Conservation (phyloP, 2,329 filamentous ascomycete species). For the Colletotrichum sp. region DNA sequence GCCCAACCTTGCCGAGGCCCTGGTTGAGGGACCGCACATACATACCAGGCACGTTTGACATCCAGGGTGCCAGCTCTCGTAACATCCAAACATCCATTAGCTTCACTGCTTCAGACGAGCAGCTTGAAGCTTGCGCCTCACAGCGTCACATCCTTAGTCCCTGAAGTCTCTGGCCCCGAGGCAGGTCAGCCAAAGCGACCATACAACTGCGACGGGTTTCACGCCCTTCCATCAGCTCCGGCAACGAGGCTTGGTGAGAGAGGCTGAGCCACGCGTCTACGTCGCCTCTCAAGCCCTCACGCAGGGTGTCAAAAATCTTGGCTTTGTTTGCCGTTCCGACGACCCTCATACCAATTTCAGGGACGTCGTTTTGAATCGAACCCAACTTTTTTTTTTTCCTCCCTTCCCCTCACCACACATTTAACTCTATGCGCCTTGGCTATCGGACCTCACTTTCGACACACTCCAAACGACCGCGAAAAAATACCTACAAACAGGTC, state of each 20-base stretch:
- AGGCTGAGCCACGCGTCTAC: constrained; percentile 18
- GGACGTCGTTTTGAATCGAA: background rate
- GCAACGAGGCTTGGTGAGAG: constrained; percentile 14
- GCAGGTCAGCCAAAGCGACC: background rate
- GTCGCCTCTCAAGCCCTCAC: background rate
- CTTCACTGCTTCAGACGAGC: background rate
- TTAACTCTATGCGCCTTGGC: background rate
- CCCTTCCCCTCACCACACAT: background rate
- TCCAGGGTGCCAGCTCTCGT: background rate
- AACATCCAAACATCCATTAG: background rate
- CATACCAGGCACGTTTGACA: background rate
- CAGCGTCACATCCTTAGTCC: background rate
- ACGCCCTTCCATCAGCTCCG: background rate
- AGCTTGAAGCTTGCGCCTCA: background rate
- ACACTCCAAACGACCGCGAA: background rate
- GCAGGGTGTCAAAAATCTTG: background rate
- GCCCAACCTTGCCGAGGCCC: background rate
- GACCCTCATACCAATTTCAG: background rate
- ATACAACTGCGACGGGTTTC: background rate
- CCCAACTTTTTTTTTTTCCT: background rate
- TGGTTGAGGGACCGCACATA: background rate
- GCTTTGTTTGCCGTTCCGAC: background rate
- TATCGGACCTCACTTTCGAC: background rate
- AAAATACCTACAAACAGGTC: background rate
- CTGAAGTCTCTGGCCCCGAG: background rate